Percentiles rank a stretch among this genome's conserved stretches.
Conservation (phyloP, 768 basidiomycete species). For the Exsudoporus frostii region DNA sequence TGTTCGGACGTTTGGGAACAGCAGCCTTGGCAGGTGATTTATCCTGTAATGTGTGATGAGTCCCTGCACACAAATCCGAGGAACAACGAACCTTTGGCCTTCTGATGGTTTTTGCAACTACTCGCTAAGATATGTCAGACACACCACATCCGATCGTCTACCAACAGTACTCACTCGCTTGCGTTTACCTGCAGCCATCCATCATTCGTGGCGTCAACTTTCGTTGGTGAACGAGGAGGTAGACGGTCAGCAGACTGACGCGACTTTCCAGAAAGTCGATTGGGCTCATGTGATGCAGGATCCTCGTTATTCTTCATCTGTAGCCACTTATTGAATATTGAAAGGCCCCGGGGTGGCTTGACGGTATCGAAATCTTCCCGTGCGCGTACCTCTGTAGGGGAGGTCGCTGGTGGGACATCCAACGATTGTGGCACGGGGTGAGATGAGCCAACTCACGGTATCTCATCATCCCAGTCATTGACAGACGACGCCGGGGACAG, state of each 20-base stretch:
- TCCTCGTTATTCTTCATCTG: not conserved
- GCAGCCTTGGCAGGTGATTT: not conserved
- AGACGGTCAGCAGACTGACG: not conserved
- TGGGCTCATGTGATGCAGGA: no score
- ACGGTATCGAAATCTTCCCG: no score
- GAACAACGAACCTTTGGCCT: not conserved
- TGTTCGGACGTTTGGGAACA: not conserved
- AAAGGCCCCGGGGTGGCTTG: not conserved
- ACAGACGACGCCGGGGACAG: not conserved
- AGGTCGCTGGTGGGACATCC: not conserved
- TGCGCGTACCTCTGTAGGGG: not conserved
- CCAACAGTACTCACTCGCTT: not conserved
- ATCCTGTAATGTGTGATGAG: not conserved
- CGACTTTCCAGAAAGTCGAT: not conserved
- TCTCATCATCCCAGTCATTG: not conserved
- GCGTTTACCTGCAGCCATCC: not conserved
- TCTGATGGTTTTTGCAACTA: not conserved
- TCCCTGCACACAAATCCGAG: not conserved
- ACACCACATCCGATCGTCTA: not conserved
- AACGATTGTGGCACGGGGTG: not conserved
- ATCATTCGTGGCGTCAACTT: not conserved
- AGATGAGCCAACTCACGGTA: no score
- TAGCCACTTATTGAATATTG: not conserved
- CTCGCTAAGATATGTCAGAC: not conserved
- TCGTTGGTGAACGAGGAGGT: not conserved